Conservation (phyloP, 441 rosid genomes). For the Adansonia gregorii region DNA sequence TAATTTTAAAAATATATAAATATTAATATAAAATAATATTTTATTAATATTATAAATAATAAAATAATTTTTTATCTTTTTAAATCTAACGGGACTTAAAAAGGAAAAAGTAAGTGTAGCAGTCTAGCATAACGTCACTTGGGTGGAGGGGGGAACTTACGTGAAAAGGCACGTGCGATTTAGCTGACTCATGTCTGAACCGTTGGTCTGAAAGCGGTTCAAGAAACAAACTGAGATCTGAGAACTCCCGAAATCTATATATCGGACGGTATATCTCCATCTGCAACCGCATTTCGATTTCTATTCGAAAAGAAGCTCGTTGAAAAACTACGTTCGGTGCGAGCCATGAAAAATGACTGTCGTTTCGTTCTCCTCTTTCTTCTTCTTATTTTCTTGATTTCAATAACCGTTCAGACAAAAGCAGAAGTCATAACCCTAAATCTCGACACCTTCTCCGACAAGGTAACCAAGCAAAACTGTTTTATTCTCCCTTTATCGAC, state of each 20-base stretch:
- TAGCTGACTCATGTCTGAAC: neutral
- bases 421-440: constrained; percentile 90
- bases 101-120: no score
- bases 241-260: neutral
- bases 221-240: neutral
- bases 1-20: no score
- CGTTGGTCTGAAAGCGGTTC: neutral
- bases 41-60: no score
- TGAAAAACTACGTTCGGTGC: neutral
- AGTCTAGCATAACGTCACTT: no score
- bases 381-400: constrained; percentile 32
- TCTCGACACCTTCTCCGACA: constrained; percentile 87
- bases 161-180: no score
- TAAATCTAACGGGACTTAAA: no score
- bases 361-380: constrained; percentile 28
- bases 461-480: constrained; percentile 47
- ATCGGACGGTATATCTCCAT: neutral
- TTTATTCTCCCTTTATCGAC: neutral
- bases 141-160: no score
- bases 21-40: no score
- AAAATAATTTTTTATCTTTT: no score
- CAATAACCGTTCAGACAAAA: constrained; percentile 21
- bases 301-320: neutral
- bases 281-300: neutral
- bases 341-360: constrained; percentile 37